Percentiles rank a stretch among this genome's conserved stretches.
Evolutionary conservation across 768 basidiomycete species (phyloP).

Genomic region (Suillus paluster): DNA sequence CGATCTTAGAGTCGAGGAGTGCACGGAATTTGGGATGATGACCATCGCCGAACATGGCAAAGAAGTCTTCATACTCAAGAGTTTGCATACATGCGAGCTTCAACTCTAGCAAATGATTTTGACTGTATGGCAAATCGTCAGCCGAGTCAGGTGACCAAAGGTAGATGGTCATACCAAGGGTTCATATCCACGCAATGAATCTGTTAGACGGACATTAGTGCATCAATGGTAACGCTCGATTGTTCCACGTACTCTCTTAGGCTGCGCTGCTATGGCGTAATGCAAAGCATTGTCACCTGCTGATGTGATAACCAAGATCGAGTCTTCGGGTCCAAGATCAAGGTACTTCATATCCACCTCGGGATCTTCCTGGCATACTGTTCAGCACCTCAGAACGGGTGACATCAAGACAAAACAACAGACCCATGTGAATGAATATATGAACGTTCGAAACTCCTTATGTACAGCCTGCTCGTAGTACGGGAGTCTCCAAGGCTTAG

Average conservation of each 20-base stretch:
- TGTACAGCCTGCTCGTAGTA: slow-evolving; percentile 73
- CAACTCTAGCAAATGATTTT: slow-evolving; percentile 79
- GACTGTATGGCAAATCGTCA: slow-evolving; percentile 39
- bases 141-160: neutral
- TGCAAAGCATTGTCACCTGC: slow-evolving; percentile 84
- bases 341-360: slow-evolving; percentile 71
- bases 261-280: slow-evolving; percentile 70
- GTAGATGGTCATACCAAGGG: slow-evolving; percentile 46
- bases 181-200: slow-evolving; percentile 81
- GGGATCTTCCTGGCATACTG: slow-evolving; percentile 63
- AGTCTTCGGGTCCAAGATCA: slow-evolving; percentile 60
- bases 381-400: slow-evolving; percentile 8
- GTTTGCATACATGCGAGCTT: slow-evolving; percentile 69
- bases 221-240: neutral
- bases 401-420: slow-evolving; percentile 13
- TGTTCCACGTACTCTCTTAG: slow-evolving; percentile 47
- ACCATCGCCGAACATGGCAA: slow-evolving; percentile 69
- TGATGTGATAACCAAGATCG: slow-evolving; percentile 74
- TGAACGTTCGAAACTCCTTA: slow-evolving; percentile 65
- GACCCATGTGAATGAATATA: slow-evolving; percentile 69
- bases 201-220: slow-evolving; percentile 22
- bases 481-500: slow-evolving; percentile 68
- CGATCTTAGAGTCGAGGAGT: slow-evolving; percentile 62
- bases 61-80: slow-evolving; percentile 66
- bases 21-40: slow-evolving; percentile 59